phyloP scores from a whole-genome alignment of 176 grass and related monocot genomes.

The Carex cristatella region DNA sequence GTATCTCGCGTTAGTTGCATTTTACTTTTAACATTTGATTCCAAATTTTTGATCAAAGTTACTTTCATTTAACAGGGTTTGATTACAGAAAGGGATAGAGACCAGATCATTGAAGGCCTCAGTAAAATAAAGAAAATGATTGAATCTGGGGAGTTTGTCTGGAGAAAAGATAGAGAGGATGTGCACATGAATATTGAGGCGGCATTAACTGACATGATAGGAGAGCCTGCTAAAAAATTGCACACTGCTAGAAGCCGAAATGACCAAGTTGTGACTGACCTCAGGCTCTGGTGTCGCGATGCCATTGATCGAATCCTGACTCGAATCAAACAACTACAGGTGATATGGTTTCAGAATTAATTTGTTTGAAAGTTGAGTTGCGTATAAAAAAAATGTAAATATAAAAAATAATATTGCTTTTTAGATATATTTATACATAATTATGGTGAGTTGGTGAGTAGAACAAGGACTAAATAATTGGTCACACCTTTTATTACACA shows the following conservation, averaged over 20 bases:
- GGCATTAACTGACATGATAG: conserved; percentile 76
- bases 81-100: conserved; percentile 62
- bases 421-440: neutral
- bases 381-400: neutral
- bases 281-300: conserved; percentile 87
- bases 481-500: neutral
- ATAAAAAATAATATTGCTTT: neutral
- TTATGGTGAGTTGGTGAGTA: neutral
- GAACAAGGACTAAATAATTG: neutral
- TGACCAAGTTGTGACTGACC: conserved; percentile 91
- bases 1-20: neutral
- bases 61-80: conserved; percentile 49
- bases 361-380: neutral
- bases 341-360: neutral
- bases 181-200: conserved; percentile 99
- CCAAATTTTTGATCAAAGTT: neutral
- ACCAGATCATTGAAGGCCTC: conserved; percentile 65
- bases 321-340: conserved; percentile 79
- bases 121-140: conserved; percentile 71
- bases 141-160: conserved; percentile 69
- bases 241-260: conserved; percentile 96
- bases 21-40: neutral
- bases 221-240: conserved; percentile 92
- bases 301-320: conserved; percentile 85
- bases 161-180: conserved; percentile 87